phyloP scores from a whole-genome alignment of 345 rosid species.

The Pugionium dolabratum region DNA sequence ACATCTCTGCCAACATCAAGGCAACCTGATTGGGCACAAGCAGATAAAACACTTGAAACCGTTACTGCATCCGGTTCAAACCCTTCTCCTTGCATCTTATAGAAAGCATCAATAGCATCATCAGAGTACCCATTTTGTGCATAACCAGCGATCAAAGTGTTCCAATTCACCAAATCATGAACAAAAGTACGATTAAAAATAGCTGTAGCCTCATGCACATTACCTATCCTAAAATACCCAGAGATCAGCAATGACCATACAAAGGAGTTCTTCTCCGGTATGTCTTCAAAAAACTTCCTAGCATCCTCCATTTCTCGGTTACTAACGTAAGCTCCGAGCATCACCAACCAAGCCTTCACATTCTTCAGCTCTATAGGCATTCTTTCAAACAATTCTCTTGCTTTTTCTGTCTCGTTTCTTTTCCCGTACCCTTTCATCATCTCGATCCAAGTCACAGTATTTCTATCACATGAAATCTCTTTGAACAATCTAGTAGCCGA shows the following conservation, averaged over 20 bases:
- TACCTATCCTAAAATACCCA: slow-evolving; percentile 64
- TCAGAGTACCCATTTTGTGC: slow-evolving; percentile 58
- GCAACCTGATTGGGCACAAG: slow-evolving; percentile 70
- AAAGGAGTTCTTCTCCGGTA: slow-evolving; percentile 67
- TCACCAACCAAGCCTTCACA: slow-evolving; percentile 74
- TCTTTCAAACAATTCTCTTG: slow-evolving; percentile 58
- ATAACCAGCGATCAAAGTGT: slow-evolving; percentile 66
- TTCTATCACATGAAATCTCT: slow-evolving; percentile 43
- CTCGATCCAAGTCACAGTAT: slow-evolving; percentile 66
- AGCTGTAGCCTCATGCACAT: slow-evolving; percentile 52
- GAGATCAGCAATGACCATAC: slow-evolving; percentile 83
- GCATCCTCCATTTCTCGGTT: slow-evolving; percentile 63
- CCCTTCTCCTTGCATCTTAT: slow-evolving; percentile 57
- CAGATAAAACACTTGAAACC: slow-evolving; percentile 59
- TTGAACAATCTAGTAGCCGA: slow-evolving; percentile 55
- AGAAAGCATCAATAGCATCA: slow-evolving; percentile 58
- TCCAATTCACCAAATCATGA: slow-evolving; percentile 71
- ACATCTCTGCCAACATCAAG: slow-evolving; percentile 63
- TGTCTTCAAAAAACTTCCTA: slow-evolving; percentile 51
- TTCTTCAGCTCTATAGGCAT: slow-evolving; percentile 56
- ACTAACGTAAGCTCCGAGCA: slow-evolving; percentile 63
- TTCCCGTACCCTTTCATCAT: slow-evolving; percentile 70
- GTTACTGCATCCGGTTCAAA: slow-evolving; percentile 68
- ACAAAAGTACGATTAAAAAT: slow-evolving; percentile 50
- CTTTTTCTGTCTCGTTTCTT: slow-evolving; percentile 49